phyloP scores from a whole-genome alignment of 164 flowering plant species.

The Saururus chinensis region DNA sequence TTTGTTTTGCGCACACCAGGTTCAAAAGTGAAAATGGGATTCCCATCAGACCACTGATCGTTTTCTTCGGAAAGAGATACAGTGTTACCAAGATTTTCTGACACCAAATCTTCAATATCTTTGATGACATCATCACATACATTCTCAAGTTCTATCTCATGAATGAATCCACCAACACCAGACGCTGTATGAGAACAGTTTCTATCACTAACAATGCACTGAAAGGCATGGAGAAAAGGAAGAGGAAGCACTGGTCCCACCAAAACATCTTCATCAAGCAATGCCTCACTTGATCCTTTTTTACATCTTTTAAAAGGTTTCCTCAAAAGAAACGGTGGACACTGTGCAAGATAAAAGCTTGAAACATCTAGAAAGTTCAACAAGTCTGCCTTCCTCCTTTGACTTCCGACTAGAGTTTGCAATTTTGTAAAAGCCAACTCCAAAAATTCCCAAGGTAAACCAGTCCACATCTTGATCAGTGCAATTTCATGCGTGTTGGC shows the following conservation, averaged over 20 bases:
- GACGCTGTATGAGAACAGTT: constrained; percentile 15
- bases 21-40: constrained; percentile 2
- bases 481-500: constrained; percentile 56
- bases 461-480: constrained; percentile 39
- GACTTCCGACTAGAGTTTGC: constrained; percentile 29
- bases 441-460: constrained; percentile 37
- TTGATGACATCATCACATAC: constrained; percentile 32
- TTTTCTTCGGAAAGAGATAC: constrained; percentile 53
- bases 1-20: too few relatives aligned
- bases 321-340: constrained; percentile 54
- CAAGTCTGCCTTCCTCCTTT: constrained; percentile 10
- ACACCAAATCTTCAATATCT: constrained; percentile 26
- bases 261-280: constrained; percentile 15
- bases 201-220: constrained; percentile 13
- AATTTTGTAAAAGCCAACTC: constrained; percentile 39
- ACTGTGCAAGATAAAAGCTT: constrained; percentile 22
- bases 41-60: constrained; percentile 14
- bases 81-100: constrained; percentile 10
- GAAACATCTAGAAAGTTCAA: constrained; percentile 51
- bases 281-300: constrained; percentile 34
- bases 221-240: constrained; percentile 32
- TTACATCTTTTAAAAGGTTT: constrained; percentile 41
- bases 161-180: constrained; percentile 14
- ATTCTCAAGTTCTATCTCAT: constrained; percentile 18
- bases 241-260: constrained; percentile 80